These are phyloP conservation scores for Acephala macrosclerotiorum DNA, from an alignment of 2,329 filamentous ascomycete genomes.

Conservation along the genomic window DNA sequence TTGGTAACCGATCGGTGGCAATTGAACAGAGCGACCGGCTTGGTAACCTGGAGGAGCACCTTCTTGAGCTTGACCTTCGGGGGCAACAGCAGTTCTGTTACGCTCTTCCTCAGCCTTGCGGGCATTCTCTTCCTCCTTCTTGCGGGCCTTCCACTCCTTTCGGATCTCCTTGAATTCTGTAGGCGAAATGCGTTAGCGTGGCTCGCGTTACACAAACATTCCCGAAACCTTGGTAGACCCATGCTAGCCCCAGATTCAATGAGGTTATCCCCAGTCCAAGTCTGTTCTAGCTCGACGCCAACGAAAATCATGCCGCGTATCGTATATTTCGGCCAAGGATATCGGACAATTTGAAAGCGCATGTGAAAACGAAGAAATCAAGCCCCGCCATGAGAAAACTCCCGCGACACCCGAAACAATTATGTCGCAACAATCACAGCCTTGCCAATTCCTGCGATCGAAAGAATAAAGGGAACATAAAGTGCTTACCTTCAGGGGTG, in stretches of 20 bases:
- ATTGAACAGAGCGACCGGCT: constrained; percentile 66
- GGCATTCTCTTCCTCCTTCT: constrained; percentile 95
- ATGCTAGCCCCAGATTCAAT: constrained; percentile 50
- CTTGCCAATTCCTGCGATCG: not conserved
- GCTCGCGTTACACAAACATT: constrained; percentile 39
- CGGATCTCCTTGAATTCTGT: constrained; percentile 98
- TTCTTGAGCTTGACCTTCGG: constrained; percentile 61
- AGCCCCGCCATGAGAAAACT: not conserved
- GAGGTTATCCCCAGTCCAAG: constrained; percentile 53
- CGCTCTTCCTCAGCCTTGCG: constrained; percentile 92
- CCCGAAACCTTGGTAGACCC: constrained; percentile 45
- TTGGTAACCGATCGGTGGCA: constrained; percentile 80
- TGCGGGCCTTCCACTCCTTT: constrained; percentile 98
- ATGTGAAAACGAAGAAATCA: constrained; percentile 26
- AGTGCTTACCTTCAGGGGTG: constrained; percentile 88
- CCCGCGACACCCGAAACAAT: not conserved
- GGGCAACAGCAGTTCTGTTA: constrained; percentile 66
- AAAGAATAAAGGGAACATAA: constrained; percentile 1
- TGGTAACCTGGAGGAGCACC: constrained; percentile 57
- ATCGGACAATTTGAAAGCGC: constrained; percentile 30
- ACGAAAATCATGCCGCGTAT: constrained; percentile 43
- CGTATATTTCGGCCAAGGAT: constrained; percentile 21
- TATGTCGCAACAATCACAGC: not conserved
- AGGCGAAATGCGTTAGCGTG: constrained; percentile 39
- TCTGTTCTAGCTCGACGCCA: constrained; percentile 56